Percentiles rank a stretch among this genome's conserved stretches.
Evolutionary conservation across 345 rosid genomes (phyloP).

Genomic region (rapeseed (Brassica napus)): DNA sequence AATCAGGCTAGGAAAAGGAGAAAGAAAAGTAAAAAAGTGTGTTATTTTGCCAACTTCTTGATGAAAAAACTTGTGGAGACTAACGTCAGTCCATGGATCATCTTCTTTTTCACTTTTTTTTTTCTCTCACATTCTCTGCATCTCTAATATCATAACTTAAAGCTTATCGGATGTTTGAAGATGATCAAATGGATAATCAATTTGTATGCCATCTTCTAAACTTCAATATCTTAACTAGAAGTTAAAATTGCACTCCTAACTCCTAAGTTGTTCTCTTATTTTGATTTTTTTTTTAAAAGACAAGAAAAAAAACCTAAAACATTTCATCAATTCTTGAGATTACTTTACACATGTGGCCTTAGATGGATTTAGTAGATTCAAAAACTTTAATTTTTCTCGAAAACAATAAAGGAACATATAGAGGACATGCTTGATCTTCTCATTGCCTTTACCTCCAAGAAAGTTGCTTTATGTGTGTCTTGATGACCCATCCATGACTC

Average conservation of each 20-base stretch:
- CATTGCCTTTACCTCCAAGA: slow-evolving; percentile 10
- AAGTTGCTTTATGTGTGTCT: slow-evolving; percentile 36
- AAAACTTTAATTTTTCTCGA: not conserved
- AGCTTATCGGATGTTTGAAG: not conserved
- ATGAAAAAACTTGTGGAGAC: slow-evolving; percentile 15
- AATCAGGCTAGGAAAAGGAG: not conserved
- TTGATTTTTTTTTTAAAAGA: not conserved
- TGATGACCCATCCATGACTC: slow-evolving; percentile 40
- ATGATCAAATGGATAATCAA: not conserved
- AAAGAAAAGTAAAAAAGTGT: slow-evolving; percentile 13
- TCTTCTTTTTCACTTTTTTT: not conserved
- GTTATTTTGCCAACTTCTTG: slow-evolving; percentile 24
- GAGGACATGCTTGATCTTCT: slow-evolving; percentile 16
- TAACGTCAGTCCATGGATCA: not conserved
- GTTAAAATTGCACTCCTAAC: not conserved
- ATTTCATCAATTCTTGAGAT: slow-evolving; percentile 1
- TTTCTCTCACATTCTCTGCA: not conserved
- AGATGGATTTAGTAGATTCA: slow-evolving; percentile 9
- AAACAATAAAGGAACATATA: slow-evolving; percentile 13
- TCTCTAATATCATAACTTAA: not conserved
- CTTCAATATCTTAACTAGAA: not conserved
- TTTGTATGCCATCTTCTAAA: not conserved
- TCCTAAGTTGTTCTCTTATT: not conserved
- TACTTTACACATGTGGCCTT: not conserved
- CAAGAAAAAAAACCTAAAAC: not conserved